A percentile compares a stretch with the other conserved stretches of the same genome.
These are phyloP conservation scores for Recurvomyces mirabilis DNA, from an alignment of 495 filamentous ascomycete species.

Conservation along the genomic window DNA sequence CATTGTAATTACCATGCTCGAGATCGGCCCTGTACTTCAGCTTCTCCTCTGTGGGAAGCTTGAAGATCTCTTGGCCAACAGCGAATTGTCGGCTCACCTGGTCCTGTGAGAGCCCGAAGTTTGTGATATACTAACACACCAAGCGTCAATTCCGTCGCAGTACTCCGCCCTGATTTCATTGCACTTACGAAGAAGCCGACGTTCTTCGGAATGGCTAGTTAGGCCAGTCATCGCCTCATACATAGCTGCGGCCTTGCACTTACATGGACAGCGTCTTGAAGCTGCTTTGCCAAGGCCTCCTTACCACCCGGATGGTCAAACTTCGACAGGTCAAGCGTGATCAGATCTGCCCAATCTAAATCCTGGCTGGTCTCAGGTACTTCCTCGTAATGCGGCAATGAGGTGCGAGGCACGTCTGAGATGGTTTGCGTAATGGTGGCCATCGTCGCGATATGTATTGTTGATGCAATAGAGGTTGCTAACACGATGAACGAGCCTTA, in stretches of 20 bases:
- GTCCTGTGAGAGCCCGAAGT: conserved; percentile 45
- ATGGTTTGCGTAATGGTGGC: neutral
- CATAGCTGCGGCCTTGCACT: too few relatives aligned
- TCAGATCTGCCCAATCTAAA: conserved; percentile 39
- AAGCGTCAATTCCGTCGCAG: neutral
- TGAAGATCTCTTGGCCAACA: conserved; percentile 43
- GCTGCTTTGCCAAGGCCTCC: conserved; percentile 41
- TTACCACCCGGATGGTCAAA: conserved; percentile 44
- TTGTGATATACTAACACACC: conserved; percentile 43
- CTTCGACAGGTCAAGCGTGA: conserved; percentile 42
- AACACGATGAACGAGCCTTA: too few relatives aligned
- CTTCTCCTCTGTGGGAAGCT: conserved; percentile 29
- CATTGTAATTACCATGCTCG: conserved; percentile 16
- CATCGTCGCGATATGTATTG: too few relatives aligned
- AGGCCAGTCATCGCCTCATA: too few relatives aligned
- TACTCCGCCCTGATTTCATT: too few relatives aligned
- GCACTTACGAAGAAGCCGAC: too few relatives aligned
- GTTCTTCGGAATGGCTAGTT: too few relatives aligned
- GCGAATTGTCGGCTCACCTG: conserved; percentile 47
- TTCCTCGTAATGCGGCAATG: neutral
- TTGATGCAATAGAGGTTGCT: too few relatives aligned
- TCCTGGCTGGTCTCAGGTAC: neutral
- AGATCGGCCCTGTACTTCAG: conserved; percentile 15
- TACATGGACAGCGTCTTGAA: conserved; percentile 47
- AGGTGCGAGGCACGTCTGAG: neutral